phyloP scores from a whole-genome alignment of 257 asterid species.

The Jacaranda copaia region DNA sequence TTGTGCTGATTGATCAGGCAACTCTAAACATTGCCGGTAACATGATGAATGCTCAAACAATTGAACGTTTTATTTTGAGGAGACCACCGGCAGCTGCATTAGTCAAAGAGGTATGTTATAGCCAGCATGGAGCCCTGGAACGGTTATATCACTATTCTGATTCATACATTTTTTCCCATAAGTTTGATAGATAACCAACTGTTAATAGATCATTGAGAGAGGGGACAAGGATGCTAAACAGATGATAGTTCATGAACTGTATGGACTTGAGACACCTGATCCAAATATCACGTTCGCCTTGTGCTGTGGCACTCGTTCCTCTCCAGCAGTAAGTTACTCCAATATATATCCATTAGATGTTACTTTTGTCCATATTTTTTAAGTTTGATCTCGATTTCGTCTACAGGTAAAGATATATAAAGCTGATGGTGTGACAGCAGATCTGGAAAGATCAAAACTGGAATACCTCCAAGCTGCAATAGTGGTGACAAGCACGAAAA shows the following conservation, averaged over 20 bases:
- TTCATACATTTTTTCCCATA: background rate
- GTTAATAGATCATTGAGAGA: conserved; percentile 42
- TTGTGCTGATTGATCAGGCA: conserved; percentile 53
- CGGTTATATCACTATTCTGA: background rate
- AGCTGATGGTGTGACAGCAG: conserved; percentile 73
- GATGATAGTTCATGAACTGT: conserved; percentile 52
- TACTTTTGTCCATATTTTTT: no score
- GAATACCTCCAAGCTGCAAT: conserved; percentile 89
- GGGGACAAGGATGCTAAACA: conserved; percentile 44
- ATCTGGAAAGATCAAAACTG: conserved; percentile 73
- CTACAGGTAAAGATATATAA: conserved; percentile 80
- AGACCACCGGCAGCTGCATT: conserved; percentile 64
- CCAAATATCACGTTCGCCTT: conserved; percentile 85
- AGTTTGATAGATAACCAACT: background rate
- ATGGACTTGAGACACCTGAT: conserved; percentile 72
- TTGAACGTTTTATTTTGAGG: conserved; percentile 70
- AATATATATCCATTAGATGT: no score
- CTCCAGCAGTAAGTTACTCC: conserved; percentile 76
- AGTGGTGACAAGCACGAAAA: conserved; percentile 60
- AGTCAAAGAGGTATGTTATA: conserved; percentile 57
- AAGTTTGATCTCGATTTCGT: background rate
- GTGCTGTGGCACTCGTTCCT: conserved; percentile 89
- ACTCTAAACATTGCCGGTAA: conserved; percentile 73
- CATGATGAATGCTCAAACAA: conserved; percentile 64
- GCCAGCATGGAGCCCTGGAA: background rate